phyloP scores from a whole-genome alignment of 1,284 basidiomycete genomes.

The Grifola frondosa region DNA sequence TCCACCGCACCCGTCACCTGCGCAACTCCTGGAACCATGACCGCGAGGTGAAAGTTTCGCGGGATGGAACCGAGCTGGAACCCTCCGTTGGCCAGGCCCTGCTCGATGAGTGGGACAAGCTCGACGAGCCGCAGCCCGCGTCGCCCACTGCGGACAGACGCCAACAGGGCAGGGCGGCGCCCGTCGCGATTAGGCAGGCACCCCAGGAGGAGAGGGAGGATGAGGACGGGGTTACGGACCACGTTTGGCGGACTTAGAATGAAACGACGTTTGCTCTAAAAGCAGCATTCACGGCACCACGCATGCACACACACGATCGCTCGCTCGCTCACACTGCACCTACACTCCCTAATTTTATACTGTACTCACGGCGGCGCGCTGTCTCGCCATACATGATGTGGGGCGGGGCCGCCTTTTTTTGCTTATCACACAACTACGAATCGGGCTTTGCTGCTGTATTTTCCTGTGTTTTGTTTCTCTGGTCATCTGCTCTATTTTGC shows the following conservation, averaged over 20 bases:
- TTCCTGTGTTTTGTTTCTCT: neutral
- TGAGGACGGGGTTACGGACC: no score
- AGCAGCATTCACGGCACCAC: constrained; percentile 20
- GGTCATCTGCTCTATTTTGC: neutral
- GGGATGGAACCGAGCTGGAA: constrained; percentile 92
- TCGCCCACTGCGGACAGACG: constrained; percentile 10
- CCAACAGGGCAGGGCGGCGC: constrained; percentile 16
- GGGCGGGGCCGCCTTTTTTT: constrained; percentile 10
- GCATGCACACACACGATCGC: constrained; percentile 26
- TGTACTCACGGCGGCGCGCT: constrained; percentile 18
- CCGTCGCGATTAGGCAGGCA: constrained; percentile 11
- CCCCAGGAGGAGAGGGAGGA: no score
- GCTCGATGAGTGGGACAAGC: constrained; percentile 73
- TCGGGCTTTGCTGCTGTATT: neutral
- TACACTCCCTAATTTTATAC: constrained; percentile 19
- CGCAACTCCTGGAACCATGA: constrained; percentile 94
- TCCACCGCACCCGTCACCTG: constrained; percentile 74
- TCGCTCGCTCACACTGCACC: constrained; percentile 22
- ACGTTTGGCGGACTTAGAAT: constrained; percentile 2
- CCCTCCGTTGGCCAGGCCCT: constrained; percentile 74
- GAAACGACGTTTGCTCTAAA: constrained; percentile 14
- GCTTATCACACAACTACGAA: neutral
- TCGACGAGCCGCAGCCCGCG: constrained; percentile 18
- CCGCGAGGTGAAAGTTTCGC: constrained; percentile 86
- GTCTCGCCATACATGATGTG: constrained; percentile 19